Evolutionary conservation across 2,329 filamentous ascomycete species (phyloP).

Genomic region (Talaromyces sp.): DNA sequence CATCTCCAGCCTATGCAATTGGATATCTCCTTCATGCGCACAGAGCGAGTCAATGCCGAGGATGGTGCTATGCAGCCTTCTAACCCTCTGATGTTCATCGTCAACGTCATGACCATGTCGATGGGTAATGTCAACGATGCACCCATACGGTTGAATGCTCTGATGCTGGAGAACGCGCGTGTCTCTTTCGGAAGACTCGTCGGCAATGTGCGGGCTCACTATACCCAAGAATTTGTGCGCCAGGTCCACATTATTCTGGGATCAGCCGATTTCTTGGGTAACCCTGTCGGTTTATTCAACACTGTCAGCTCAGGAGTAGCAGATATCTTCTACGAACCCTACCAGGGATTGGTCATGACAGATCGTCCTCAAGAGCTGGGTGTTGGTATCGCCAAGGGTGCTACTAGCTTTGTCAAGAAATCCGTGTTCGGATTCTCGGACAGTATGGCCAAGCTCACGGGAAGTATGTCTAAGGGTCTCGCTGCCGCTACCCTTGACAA

Average conservation of each 20-base stretch:
- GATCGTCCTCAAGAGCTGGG: slow-evolving; percentile 95
- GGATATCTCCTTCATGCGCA: slow-evolving; percentile 94
- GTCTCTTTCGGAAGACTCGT: slow-evolving; percentile 83
- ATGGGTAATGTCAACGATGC: slow-evolving; percentile 99
- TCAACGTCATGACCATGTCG: slow-evolving; percentile 98
- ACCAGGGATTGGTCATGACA: slow-evolving; percentile 95
- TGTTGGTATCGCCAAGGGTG: slow-evolving; percentile 92
- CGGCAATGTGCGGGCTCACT: slow-evolving; percentile 88
- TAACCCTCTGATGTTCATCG: slow-evolving; percentile 97
- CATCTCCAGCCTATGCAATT: slow-evolving; percentile 98
- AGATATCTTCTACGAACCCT: slow-evolving; percentile 99
- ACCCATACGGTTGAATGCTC: slow-evolving; percentile 86
- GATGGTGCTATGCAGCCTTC: slow-evolving; percentile 80
- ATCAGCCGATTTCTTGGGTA: slow-evolving; percentile 95
- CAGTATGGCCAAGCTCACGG: slow-evolving; percentile 96
- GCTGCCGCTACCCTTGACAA: slow-evolving; percentile 96
- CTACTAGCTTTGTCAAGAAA: slow-evolving; percentile 97
- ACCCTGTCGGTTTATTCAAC: slow-evolving; percentile 96
- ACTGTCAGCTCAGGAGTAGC: slow-evolving; percentile 96
- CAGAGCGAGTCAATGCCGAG: slow-evolving; percentile 93
- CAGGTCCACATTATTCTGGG: slow-evolving; percentile 97
- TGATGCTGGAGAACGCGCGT: slow-evolving; percentile 92
- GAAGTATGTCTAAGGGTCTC: slow-evolving; percentile 93
- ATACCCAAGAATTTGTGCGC: slow-evolving; percentile 92
- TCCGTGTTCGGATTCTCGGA: slow-evolving; percentile 97